Evolutionary conservation across 331 rosid species (phyloP), one percentile per base, ranked within the genome.

Genomic region (Malus hybrid): DNA sequence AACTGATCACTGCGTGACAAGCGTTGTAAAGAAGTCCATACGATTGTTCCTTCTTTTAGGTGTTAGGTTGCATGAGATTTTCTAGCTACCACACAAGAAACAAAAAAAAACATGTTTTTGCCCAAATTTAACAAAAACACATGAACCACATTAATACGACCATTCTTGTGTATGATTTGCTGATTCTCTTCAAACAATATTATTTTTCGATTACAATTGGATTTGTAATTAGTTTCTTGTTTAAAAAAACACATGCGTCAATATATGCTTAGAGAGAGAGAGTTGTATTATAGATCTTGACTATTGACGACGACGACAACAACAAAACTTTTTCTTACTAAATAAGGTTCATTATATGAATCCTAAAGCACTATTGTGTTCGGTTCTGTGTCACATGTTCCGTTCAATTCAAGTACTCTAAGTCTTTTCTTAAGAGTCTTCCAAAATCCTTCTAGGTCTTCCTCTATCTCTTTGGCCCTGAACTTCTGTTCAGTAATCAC

Each of bases 391-490:
- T 39, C 12, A 39, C 12, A 39, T 9, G 1, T 39, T 39, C 1
- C 0, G 12, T 39, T 39, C 3, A 0, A 39, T 39, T 0, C 12
- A 39, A 39, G 1, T 39, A 39, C 12, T 9, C 1, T 39, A 9
- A 39, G 4, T 39, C 12, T 39, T 39, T 39, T 39, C 12, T 39
- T 39, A 39, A 39, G 4, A 39, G 4, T 39, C 46, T 39, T 9
- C 4, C 12, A 39, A 39, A 39, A 0, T 36, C 12, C 12, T 39
- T 39, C 12, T 39, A 39, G 12, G 1, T 39, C 46, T 39, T 39
- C 46, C 46, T 39, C 12, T 39, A 9, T 2, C 4, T 1, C 0
- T 2, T 39, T 1, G 1, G 0, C 0, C 4, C 1, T 9, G 0
- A 39, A 39, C 46, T 0, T 39, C 0, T 39, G 1, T 39, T 3